phyloP scores from a whole-genome alignment of 495 filamentous ascomycete species.

The Aspergillus haitiensis region DNA sequence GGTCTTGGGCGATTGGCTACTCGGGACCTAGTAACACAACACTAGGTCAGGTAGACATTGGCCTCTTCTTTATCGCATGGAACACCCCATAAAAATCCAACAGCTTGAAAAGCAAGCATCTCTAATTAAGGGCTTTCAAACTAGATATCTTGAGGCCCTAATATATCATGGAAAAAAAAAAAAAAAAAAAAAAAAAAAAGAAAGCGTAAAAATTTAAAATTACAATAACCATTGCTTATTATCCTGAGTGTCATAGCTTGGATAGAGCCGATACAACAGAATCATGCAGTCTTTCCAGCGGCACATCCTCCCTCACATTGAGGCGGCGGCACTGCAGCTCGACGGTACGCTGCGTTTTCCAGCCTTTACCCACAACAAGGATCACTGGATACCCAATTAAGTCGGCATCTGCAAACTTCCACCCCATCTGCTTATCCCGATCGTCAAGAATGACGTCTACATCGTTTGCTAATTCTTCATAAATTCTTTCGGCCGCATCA shows the following conservation, averaged over 20 bases:
- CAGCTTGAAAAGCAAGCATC: too few species aligned
- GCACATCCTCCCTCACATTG: constrained; percentile 48
- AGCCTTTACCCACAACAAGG: constrained; percentile 72
- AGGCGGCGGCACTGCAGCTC: constrained; percentile 80
- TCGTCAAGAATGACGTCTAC: constrained; percentile 78
- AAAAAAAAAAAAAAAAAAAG: too few species aligned
- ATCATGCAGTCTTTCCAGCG: constrained; percentile 34
- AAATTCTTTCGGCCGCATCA: constrained; percentile 55
- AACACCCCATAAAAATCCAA: too few species aligned
- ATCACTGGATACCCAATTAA: constrained; percentile 84
- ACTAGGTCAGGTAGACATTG: too few species aligned
- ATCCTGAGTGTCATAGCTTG: constrained; percentile 32
- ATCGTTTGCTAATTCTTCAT: constrained; percentile 50
- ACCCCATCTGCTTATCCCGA: constrained; percentile 64
- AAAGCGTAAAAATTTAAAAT: too few species aligned
- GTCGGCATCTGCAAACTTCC: constrained; percentile 88
- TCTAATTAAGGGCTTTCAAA: too few species aligned
- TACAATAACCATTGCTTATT: too few species aligned
- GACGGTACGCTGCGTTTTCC: constrained; percentile 60
- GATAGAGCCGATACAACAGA: constrained; percentile 46
- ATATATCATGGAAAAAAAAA: too few species aligned
- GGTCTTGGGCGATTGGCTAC: too few species aligned
- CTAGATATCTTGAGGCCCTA: background rate
- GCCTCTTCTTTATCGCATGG: too few species aligned
- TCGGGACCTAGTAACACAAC: too few species aligned